Conservation (phyloP, 768 basidiomycete genomes). For the Mycena vitilis region DNA sequence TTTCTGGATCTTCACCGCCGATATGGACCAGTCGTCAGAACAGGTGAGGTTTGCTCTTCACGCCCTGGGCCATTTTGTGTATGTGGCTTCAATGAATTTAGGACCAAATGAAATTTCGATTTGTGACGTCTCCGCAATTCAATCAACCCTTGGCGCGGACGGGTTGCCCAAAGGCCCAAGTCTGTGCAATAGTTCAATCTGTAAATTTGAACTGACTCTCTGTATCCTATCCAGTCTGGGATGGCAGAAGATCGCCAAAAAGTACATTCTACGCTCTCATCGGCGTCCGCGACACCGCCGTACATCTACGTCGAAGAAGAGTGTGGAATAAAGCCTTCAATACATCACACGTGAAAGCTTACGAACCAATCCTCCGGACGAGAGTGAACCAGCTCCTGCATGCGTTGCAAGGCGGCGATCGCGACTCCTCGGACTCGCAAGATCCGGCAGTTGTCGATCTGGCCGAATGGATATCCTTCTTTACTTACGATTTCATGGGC, state of each 20-base stretch:
- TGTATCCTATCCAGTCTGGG: background rate
- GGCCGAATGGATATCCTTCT: slow-evolving; percentile 13
- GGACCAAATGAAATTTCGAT: slow-evolving; percentile 22
- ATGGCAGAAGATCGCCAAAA: slow-evolving; percentile 13
- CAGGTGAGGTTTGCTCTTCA: slow-evolving; percentile 3
- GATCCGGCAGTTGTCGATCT: background rate
- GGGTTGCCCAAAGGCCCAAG: slow-evolving; percentile 21
- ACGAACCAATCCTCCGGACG: slow-evolving; percentile 10
- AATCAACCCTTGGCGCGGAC: slow-evolving; percentile 8
- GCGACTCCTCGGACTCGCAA: no score
- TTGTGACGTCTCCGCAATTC: slow-evolving; percentile 12
- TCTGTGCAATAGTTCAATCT: background rate
- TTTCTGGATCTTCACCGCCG: background rate
- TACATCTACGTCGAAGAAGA: slow-evolving; percentile 10
- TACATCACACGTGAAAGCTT: slow-evolving; percentile 7
- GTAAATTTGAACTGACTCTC: background rate
- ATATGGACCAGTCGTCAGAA: slow-evolving; percentile 4
- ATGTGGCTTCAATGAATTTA: background rate
- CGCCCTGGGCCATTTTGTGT: no score
- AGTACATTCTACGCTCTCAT: slow-evolving; percentile 13
- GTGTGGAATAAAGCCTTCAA: slow-evolving; percentile 7
- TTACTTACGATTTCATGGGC: slow-evolving; percentile 44
- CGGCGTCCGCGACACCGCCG: slow-evolving; percentile 3
- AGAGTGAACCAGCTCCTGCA: slow-evolving; percentile 15
- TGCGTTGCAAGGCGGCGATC: background rate